Evolutionary conservation across 768 basidiomycete species (phyloP).

Genomic region (Sistotremastrum niveocremeum): DNA sequence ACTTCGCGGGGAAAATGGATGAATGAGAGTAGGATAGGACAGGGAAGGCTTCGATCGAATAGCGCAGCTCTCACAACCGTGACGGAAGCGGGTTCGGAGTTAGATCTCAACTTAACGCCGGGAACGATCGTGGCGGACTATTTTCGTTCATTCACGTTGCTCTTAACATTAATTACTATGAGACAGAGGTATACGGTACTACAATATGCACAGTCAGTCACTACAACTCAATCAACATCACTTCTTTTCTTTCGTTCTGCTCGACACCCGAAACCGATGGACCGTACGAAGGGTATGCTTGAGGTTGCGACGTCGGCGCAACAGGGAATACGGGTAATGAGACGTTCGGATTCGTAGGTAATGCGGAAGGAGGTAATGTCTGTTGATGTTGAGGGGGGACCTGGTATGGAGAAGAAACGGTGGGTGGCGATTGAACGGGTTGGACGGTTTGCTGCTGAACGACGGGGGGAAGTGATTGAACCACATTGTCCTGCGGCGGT

Average conservation of each 20-base stretch:
- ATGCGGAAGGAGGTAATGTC: conserved; percentile 7
- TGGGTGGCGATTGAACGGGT: conserved; percentile 17
- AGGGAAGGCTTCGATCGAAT: too few species aligned
- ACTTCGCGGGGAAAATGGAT: background rate
- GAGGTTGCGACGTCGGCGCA: conserved; percentile 47
- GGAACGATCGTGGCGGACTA: too few species aligned
- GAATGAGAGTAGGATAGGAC: too few species aligned
- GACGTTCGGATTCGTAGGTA: conserved; percentile 6
- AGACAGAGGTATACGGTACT: too few species aligned
- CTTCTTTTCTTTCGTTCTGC: conserved; percentile 53
- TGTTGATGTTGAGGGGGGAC: conserved; percentile 18
- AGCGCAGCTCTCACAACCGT: too few species aligned
- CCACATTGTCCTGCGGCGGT: conserved; percentile 13
- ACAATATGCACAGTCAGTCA: too few species aligned
- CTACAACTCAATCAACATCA: conserved; percentile 31
- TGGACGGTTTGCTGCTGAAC: conserved; percentile 11
- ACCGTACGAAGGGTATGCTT: conserved; percentile 35
- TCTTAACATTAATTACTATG: too few species aligned
- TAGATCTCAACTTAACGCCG: too few species aligned
- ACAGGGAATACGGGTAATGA: conserved; percentile 49
- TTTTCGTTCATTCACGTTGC: too few species aligned
- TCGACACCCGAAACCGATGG: conserved; percentile 32
- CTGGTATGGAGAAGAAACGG: conserved; percentile 9
- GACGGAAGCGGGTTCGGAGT: too few species aligned
- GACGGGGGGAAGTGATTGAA: conserved; percentile 15